phyloP scores from a whole-genome alignment of 2,329 filamentous ascomycete species.

The Drechslerella coelobrocha region DNA sequence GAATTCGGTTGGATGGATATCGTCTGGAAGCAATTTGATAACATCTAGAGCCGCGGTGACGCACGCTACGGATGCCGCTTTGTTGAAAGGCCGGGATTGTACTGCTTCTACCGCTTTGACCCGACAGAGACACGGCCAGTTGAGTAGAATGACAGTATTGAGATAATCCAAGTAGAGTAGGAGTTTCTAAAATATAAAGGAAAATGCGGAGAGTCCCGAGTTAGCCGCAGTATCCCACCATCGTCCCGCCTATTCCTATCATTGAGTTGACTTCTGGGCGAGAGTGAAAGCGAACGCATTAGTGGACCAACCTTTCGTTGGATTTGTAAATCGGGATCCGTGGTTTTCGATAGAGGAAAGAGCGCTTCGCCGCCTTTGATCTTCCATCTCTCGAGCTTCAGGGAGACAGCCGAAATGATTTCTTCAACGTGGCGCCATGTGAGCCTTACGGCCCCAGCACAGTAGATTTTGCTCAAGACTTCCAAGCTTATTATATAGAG shows the following conservation, averaged over 20 bases:
- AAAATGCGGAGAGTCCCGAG: slow-evolving; percentile 12
- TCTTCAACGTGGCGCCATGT: slow-evolving; percentile 54
- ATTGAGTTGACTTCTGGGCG: neutral
- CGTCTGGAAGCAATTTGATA: slow-evolving; percentile 52
- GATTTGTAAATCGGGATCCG: slow-evolving; percentile 26
- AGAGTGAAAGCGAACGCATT: slow-evolving; percentile 11
- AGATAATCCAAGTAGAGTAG: slow-evolving; percentile 52
- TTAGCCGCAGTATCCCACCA: slow-evolving; percentile 26
- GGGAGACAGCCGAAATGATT: slow-evolving; percentile 31
- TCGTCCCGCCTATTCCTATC: slow-evolving; percentile 21
- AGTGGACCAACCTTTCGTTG: slow-evolving; percentile 43
- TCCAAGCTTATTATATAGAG: slow-evolving; percentile 53
- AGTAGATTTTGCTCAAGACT: slow-evolving; percentile 53
- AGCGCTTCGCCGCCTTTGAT: slow-evolving; percentile 24
- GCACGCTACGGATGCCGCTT: slow-evolving; percentile 53
- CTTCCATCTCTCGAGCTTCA: slow-evolving; percentile 41
- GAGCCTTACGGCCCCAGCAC: slow-evolving; percentile 52
- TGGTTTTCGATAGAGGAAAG: slow-evolving; percentile 15
- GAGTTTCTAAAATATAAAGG: slow-evolving; percentile 35
- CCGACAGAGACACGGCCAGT: slow-evolving; percentile 53
- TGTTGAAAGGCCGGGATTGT: slow-evolving; percentile 53
- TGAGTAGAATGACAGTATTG: slow-evolving; percentile 52
- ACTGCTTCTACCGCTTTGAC: slow-evolving; percentile 49
- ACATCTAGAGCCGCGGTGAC: slow-evolving; percentile 54
- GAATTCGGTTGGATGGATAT: slow-evolving; percentile 51